Base-by-base conservation (phyloP, 495 filamentous ascomycete species). In the Hyaloscypha variabilis region DNA sequence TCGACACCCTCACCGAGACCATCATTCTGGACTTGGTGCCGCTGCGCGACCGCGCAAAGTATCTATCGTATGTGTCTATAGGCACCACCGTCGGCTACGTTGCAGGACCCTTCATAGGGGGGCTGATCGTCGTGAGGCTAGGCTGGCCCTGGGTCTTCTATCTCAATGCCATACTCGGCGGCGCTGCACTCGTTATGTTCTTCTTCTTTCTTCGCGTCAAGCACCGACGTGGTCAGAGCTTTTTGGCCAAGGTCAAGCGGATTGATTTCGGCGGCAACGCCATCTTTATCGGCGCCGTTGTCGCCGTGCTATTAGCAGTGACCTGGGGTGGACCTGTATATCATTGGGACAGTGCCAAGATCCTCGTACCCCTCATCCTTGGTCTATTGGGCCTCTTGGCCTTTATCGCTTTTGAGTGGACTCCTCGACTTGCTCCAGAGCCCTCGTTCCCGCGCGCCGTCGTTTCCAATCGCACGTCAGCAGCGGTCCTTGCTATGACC, bases 61-160 rank as follows among this genome's bases (percentile, higher is more conserved):
- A 28, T 24, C 25, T 39, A 13, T 8, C 72, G 23, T 76, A 77
- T 26, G 69, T 80, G 8, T 67, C 73, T 19, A 64, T 75, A 2
- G 72, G 71, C 2, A 74, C 76, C 26, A 68, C 75, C 5, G 58
- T 78, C 25, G 80, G 80, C 1, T 63, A 72, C 0, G 75, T 78
- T 6, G 24, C 78, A 17, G 91, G 91, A 17, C 91, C 91, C 11
- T 78, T 94, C 29, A 74, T 87, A 19, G 85, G 85, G 6, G 85
- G 85, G 55, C 83, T 74, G 6, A 86, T 87, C 69, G 85, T 83
- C 2, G 79, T 85, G 25, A 74, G 75, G 53, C 77, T 77, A 5
- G 82, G 84, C 2, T 95, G 91, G 92, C 76, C 91, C 54, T 94
- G 91, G 91, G 93, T 90, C 69, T 93, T 94, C 76, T 93, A 86